These are phyloP conservation scores for Bipolaris victoriae DNA, from an alignment of 2,329 filamentous ascomycete genomes.

Conservation along the genomic window DNA sequence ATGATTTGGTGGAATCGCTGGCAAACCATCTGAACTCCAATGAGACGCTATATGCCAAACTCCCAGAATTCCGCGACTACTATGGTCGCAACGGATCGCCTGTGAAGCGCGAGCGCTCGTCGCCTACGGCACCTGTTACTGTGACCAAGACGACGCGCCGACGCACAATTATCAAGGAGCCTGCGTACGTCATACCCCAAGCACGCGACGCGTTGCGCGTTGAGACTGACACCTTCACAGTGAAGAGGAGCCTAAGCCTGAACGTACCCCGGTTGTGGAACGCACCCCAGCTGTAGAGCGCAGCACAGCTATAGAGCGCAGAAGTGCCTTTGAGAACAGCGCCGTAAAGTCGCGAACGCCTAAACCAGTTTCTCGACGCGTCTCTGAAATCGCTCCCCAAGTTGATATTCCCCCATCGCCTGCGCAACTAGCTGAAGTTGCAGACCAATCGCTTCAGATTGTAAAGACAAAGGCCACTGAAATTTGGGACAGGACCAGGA, in stretches of 20 bases:
- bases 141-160: constrained; percentile 42
- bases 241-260: constrained; percentile 50
- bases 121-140: constrained; percentile 44
- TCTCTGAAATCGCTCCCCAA: constrained; percentile 62
- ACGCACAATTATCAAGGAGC: constrained; percentile 43
- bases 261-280: constrained; percentile 33
- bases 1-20: constrained; percentile 69
- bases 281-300: not conserved
- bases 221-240: constrained; percentile 38
- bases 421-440: constrained; percentile 63
- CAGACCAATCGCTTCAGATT: constrained; percentile 72
- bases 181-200: constrained; percentile 33
- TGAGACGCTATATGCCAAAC: constrained; percentile 66
- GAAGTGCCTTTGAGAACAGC: constrained; percentile 37
- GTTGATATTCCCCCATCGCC: constrained; percentile 74
- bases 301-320: constrained; percentile 45
- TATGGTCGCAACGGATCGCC: constrained; percentile 70
- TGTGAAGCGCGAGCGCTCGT: constrained; percentile 54
- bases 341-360: constrained; percentile 33
- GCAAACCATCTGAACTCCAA: constrained; percentile 61
- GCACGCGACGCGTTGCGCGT: constrained; percentile 36
- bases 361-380: constrained; percentile 53
- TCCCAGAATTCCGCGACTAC: constrained; percentile 74
- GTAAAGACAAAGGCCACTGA: constrained; percentile 68
- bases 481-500: constrained; percentile 68